Conservation (phyloP, 257 asterid genomes). For the Catharanthus roseus region DNA sequence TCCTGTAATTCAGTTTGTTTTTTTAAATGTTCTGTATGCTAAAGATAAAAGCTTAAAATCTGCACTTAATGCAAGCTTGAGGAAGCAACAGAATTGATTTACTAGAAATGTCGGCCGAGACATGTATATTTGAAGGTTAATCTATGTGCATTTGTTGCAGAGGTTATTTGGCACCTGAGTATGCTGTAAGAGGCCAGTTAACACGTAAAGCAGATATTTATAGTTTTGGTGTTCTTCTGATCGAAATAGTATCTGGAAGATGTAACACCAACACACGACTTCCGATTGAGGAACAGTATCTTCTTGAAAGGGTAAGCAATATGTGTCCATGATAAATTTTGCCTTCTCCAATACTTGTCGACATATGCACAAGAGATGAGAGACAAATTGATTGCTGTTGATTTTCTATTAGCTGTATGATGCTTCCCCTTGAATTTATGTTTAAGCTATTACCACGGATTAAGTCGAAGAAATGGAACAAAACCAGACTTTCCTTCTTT, state of each 20-base stretch:
- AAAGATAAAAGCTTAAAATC: background rate
- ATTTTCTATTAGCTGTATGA: background rate
- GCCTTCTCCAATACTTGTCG: background rate
- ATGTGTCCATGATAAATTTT: background rate
- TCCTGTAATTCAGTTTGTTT: background rate
- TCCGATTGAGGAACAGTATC: constrained; percentile 72
- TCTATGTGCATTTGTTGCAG: constrained; percentile 34
- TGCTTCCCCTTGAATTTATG: background rate
- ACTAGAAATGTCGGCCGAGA: background rate
- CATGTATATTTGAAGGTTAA: background rate
- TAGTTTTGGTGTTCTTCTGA: constrained; percentile 89
- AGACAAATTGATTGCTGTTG: background rate
- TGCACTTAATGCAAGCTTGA: background rate
- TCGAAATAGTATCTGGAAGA: constrained; percentile 93
- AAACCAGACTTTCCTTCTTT: background rate
- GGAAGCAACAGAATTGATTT: background rate
- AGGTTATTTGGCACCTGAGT: constrained; percentile 98
- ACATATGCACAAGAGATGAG: background rate
- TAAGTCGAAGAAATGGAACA: background rate
- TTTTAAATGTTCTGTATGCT: background rate
- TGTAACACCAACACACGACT: constrained; percentile 72
- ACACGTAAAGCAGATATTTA: constrained; percentile 82
- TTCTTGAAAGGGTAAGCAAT: constrained; percentile 83
- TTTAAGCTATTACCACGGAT: background rate
- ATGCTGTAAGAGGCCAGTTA: constrained; percentile 82